Evolutionary conservation across 495 filamentous ascomycete genomes (phyloP).

Genomic region (Aspergillus leporis): DNA sequence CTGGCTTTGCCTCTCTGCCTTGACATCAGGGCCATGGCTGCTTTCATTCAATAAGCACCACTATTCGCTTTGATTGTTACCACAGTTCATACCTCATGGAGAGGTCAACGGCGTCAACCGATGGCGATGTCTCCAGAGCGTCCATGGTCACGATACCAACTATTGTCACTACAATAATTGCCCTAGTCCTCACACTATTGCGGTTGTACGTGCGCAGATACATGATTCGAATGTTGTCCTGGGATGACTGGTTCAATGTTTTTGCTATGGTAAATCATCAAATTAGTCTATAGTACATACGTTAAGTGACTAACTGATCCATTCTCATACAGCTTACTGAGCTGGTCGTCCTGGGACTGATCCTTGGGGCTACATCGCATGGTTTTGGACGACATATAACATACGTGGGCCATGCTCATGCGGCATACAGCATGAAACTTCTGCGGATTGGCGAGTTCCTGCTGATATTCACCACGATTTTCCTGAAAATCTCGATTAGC

Average conservation of each 20-base stretch:
- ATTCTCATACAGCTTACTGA: not conserved
- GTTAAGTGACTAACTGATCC: no score
- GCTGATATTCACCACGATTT: conserved; percentile 4
- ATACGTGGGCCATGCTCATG: conserved; percentile 1
- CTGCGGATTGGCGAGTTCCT: conserved; percentile 3
- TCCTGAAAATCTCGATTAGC: conserved; percentile 6
- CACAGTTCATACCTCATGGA: conserved; percentile 1
- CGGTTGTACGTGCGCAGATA: conserved; percentile 6
- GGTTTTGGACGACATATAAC: conserved; percentile 16
- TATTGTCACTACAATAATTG: conserved; percentile 10
- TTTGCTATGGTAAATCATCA: not conserved
- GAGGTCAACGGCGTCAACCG: not conserved
- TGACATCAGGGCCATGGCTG: not conserved
- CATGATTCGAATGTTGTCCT: conserved; percentile 2
- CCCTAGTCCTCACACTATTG: not conserved
- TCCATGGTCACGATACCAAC: conserved; percentile 12
- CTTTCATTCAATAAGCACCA: not conserved
- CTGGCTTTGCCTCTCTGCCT: not conserved
- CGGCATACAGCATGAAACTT: conserved; percentile 5
- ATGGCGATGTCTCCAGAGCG: conserved; percentile 12
- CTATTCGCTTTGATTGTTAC: not conserved
- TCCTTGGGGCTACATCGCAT: conserved; percentile 2
- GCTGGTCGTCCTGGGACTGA: conserved; percentile 6
- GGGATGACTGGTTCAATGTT: conserved; percentile 9
- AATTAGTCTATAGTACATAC: not conserved